Evolutionary conservation across 2,329 filamentous ascomycete genomes (phyloP).

Genomic region (Colletotrichum neosansevieriae): DNA sequence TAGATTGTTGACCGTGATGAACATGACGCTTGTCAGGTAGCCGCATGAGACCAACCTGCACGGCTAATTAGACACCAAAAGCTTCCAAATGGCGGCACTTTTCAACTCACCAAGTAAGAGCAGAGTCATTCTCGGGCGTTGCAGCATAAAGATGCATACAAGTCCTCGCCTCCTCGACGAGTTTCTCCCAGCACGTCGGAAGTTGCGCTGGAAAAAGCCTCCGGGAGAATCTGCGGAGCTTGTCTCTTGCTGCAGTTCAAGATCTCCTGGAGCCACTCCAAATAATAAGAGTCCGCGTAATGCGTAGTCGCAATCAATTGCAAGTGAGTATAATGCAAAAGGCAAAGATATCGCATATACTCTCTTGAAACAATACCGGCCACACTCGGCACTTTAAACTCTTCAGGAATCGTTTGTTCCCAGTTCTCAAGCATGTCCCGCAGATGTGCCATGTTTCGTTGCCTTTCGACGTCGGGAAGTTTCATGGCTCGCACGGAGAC

Average conservation of each 20-base stretch:
- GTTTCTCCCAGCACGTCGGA: conserved; percentile 30
- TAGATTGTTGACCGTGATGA: conserved; percentile 36
- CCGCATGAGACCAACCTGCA: too few species aligned
- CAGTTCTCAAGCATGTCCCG: conserved; percentile 32
- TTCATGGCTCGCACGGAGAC: too few species aligned
- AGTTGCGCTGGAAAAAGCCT: neutral
- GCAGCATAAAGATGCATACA: conserved; percentile 35
- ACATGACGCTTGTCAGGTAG: conserved; percentile 36
- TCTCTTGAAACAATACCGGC: neutral
- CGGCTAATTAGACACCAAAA: too few species aligned
- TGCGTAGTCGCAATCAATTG: conserved; percentile 25
- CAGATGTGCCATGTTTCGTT: conserved; percentile 6
- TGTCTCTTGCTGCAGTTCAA: conserved; percentile 15
- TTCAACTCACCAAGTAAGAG: conserved; percentile 31
- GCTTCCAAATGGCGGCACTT: too few species aligned
- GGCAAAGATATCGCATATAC: conserved; percentile 17
- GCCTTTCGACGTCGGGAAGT: too few species aligned
- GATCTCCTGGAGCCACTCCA: neutral
- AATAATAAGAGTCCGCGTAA: conserved; percentile 20
- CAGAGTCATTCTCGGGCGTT: conserved; percentile 22
- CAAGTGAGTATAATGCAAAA: conserved; percentile 35
- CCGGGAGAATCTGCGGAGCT: neutral
- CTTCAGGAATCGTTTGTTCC: conserved; percentile 14
- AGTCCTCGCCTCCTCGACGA: conserved; percentile 19
- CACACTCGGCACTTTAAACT: conserved; percentile 15